Evolutionary conservation across 805 yeast species (phyloP).

Genomic region (Wickerhamomyces pijperi): DNA sequence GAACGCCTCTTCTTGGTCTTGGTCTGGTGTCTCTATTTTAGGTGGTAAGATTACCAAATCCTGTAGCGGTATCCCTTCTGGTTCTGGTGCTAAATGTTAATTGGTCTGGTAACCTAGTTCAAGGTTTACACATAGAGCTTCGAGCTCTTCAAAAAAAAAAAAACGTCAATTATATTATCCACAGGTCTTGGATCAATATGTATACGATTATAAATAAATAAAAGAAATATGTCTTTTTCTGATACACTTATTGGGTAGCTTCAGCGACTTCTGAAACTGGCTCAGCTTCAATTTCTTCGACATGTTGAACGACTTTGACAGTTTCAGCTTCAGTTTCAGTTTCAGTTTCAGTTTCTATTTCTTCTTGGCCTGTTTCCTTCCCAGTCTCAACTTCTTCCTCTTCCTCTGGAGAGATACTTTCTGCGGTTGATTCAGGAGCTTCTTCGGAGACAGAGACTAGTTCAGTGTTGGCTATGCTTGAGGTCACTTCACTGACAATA

Average conservation of each 20-base stretch:
- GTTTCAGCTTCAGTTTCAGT: too few relatives aligned
- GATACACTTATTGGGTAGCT: neutral
- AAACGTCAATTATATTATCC: too few relatives aligned
- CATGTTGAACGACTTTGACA: too few relatives aligned
- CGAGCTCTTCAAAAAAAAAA: too few relatives aligned
- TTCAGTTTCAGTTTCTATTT: too few relatives aligned
- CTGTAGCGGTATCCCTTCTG: constrained; percentile 11
- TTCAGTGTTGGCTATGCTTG: constrained; percentile 4
- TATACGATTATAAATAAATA: too few relatives aligned
- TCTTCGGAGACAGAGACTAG: neutral
- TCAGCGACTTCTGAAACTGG: neutral
- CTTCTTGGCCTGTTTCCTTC: too few relatives aligned
- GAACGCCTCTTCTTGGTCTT: constrained; percentile 9
- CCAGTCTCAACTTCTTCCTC: neutral
- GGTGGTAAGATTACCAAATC: constrained; percentile 6
- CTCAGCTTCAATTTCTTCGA: neutral
- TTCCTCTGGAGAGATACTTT: neutral
- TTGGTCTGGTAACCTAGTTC: too few relatives aligned
- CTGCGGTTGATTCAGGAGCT: constrained; percentile 2
- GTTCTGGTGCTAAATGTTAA: constrained; percentile 9
- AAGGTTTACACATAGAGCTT: too few relatives aligned
- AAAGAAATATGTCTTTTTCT: too few relatives aligned
- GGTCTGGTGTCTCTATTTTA: constrained; percentile 3
- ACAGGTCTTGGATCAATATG: too few relatives aligned
- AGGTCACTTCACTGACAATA: constrained; percentile 9